phyloP scores from a whole-genome alignment of 805 yeast genomes.

The Cyberlindnera maclurae region DNA sequence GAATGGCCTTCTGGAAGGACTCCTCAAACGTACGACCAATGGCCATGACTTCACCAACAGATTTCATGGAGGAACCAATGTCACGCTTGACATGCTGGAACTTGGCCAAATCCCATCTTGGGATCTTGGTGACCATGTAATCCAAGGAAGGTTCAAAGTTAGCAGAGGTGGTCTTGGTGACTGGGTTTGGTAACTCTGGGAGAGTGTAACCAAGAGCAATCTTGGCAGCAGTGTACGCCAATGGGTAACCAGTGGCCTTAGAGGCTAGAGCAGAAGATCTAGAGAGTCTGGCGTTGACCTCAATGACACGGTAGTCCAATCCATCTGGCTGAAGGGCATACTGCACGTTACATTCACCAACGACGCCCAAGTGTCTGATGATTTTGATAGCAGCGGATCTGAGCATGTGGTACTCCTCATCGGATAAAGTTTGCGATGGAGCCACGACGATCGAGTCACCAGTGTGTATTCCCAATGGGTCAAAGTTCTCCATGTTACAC shows the following conservation, averaged over 20 bases:
- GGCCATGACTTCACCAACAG: constrained; percentile 99
- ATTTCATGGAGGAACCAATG: constrained; percentile 94
- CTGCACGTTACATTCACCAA: constrained; percentile 98
- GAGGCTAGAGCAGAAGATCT: constrained; percentile 98
- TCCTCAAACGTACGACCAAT: constrained; percentile 98
- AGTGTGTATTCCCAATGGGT: constrained; percentile 96
- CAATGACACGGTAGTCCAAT: constrained; percentile 91
- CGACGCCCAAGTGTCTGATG: constrained; percentile 96
- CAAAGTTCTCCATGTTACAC: constrained; percentile 98
- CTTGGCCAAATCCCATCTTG: constrained; percentile 96
- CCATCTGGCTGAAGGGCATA: constrained; percentile 96
- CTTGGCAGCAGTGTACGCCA: constrained; percentile 98
- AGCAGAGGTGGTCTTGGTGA: constrained; percentile 92
- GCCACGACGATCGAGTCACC: constrained; percentile 99
- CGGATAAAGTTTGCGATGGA: constrained; percentile 95
- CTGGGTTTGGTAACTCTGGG: constrained; percentile 94
- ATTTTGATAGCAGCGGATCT: constrained; percentile 96
- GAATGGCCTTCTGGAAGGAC: constrained; percentile 93
- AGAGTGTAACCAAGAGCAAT: constrained; percentile 91
- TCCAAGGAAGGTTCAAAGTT: constrained; percentile 96
- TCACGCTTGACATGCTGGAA: constrained; percentile 92
- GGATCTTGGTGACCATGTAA: constrained; percentile 94
- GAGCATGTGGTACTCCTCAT: constrained; percentile 96
- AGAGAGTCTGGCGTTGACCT: constrained; percentile 94
- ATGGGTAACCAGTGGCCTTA: constrained; percentile 97